Evolutionary conservation across 2,329 filamentous ascomycete species (phyloP), one percentile per base, ranked within the genome.

Genomic region (Ciborinia camelliae): DNA sequence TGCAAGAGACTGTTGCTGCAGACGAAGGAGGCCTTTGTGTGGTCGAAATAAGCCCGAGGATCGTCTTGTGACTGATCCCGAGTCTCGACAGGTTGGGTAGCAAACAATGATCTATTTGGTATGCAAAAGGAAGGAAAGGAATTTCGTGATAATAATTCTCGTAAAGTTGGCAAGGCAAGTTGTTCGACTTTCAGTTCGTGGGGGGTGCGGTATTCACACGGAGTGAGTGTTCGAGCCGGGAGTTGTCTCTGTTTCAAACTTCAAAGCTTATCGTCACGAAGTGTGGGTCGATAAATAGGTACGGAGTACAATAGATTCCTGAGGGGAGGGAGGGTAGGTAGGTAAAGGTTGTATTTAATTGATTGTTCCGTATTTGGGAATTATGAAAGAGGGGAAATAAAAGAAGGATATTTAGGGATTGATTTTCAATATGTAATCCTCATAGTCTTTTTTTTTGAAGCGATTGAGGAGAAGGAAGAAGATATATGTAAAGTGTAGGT

Each of bases 1-100:
- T 71, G 67, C 70, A 69, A 68, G 65, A 67, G 65, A 64, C 66
- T 64, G 67, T 67, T 39, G 52, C 62, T 62, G 53, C 54, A 62
- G 53, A 41, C n/a, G 32, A 50, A 35, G 12, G 47, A 61, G 53
- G 41, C 18, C 45, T 63, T 47, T 68, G 61, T 63, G 30, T 66
- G 54, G 51, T 58, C 20, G 26, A 62, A 57, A 48, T 63, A 41
- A 45, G 54, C 51, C 32, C 30, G 51, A 62, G 55, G 43, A 12
- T 8, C 43, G 39, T 63, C 39, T 45, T 57, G 39, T 45, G 39
- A 57, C 8, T 45, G 54, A 45, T 45, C 18, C 14, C 12, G n/a
- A 60, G 63, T 48, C 64, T 68, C 18, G 32, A 30, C 30, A 28
- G 47, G 15, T 32, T 32, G 37, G 14, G 8, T 53, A 15, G 23